Evolutionary conservation across 352 stramenopile genomes (phyloP).

Genomic region (Phytophthora europaea): DNA sequence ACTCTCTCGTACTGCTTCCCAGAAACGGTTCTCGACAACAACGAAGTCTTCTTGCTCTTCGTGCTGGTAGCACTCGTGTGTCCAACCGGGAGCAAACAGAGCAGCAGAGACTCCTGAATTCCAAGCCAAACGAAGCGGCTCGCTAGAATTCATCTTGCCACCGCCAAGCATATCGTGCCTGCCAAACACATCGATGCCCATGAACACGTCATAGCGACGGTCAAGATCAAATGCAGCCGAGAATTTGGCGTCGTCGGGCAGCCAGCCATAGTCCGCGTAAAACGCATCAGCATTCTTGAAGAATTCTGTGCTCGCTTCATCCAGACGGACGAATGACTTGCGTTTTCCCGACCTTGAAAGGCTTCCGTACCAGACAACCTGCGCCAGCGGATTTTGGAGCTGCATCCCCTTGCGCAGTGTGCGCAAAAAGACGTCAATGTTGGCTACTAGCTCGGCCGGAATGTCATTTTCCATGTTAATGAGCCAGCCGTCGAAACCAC

Average conservation of each 20-base stretch:
- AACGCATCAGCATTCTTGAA: slow-evolving; percentile 59
- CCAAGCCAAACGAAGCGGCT: slow-evolving; percentile 44
- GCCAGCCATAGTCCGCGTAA: slow-evolving; percentile 67
- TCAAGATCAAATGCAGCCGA: slow-evolving; percentile 52
- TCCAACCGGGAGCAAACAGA: slow-evolving; percentile 53
- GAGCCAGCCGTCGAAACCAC: slow-evolving; percentile 72
- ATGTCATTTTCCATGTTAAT: slow-evolving; percentile 71
- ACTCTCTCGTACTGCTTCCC: slow-evolving; percentile 35
- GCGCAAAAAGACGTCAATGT: slow-evolving; percentile 48
- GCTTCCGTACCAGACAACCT: slow-evolving; percentile 70
- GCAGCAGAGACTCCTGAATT: slow-evolving; percentile 52
- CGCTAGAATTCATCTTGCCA: slow-evolving; percentile 44
- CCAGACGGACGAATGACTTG: slow-evolving; percentile 49
- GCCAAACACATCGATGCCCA: slow-evolving; percentile 67
- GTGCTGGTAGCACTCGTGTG: slow-evolving; percentile 48
- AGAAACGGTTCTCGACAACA: slow-evolving; percentile 47
- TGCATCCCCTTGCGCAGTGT: slow-evolving; percentile 38
- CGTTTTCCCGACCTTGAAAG: slow-evolving; percentile 46
- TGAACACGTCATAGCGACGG: slow-evolving; percentile 66
- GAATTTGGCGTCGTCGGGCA: slow-evolving; percentile 50
- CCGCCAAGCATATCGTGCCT: slow-evolving; percentile 48
- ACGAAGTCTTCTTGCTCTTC: slow-evolving; percentile 39
- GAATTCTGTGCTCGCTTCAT: slow-evolving; percentile 48
- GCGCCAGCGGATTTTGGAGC: slow-evolving; percentile 31
- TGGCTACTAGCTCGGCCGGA: slow-evolving; percentile 27